Percentiles rank a stretch among this genome's conserved stretches.
phyloP scores from a whole-genome alignment of 2,329 filamentous ascomycete species.

The Pseudogymnoascus sp. region DNA sequence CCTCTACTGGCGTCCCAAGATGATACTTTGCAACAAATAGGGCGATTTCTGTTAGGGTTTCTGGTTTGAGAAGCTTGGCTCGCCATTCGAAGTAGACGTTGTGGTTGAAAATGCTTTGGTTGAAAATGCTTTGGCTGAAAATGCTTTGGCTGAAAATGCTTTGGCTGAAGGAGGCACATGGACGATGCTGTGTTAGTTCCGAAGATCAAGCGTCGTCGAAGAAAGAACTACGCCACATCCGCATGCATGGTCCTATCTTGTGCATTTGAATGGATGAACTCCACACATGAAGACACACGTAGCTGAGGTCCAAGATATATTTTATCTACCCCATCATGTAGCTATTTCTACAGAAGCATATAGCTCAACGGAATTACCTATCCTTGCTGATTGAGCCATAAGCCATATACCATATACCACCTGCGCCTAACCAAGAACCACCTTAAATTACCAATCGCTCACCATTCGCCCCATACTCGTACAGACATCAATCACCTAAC shows the following conservation, averaged over 20 bases:
- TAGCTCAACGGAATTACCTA: neutral
- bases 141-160: neutral
- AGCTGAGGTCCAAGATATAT: neutral
- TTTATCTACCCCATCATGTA: neutral
- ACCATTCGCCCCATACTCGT: neutral
- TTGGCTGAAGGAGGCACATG: neutral
- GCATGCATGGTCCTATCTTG: neutral
- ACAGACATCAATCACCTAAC: neutral
- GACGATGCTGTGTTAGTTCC: neutral
- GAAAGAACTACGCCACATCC: neutral
- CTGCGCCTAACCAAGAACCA: neutral
- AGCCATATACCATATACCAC: neutral
- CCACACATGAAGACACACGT: neutral
- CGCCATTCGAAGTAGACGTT: neutral
- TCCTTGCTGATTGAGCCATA: conserved; percentile 1
- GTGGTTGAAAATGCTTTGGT: too few relatives aligned
- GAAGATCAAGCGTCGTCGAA: neutral
- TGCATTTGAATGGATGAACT: neutral
- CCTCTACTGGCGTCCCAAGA: neutral
- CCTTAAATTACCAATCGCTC: neutral
- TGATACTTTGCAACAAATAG: neutral
- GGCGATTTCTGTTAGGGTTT: neutral
- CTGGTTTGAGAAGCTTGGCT: neutral
- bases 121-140: neutral
- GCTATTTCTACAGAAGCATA: neutral